phyloP scores from a whole-genome alignment of 371 early-diverging fungal genomes.

The Blastocladiella emersonii region DNA sequence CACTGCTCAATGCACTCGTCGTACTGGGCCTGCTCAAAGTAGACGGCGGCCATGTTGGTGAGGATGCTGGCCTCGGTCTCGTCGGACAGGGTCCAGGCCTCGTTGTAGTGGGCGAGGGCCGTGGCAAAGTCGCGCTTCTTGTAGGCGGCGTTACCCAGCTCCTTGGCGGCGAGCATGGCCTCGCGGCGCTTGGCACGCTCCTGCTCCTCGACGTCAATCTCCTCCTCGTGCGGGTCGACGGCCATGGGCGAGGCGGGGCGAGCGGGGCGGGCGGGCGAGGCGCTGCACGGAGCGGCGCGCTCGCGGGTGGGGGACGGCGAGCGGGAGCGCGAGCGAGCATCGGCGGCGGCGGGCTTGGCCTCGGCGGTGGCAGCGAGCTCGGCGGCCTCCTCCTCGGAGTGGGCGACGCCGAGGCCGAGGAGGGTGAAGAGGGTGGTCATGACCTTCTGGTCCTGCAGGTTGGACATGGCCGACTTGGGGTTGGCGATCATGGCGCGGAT shows the following conservation, averaged over 20 bases:
- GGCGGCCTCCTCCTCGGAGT: constrained; percentile 12
- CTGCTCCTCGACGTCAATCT: constrained; percentile 30
- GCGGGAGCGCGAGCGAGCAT: constrained; percentile 10
- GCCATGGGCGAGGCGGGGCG: not conserved
- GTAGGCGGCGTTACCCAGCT: constrained; percentile 79
- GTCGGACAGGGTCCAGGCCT: constrained; percentile 75
- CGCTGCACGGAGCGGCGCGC: constrained; percentile 1
- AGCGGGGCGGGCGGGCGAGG: constrained; percentile 11
- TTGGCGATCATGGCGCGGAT: constrained; percentile 50
- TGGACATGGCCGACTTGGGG: constrained; percentile 24
- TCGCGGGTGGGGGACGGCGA: not conserved
- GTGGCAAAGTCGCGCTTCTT: constrained; percentile 84
- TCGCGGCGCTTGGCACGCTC: constrained; percentile 45
- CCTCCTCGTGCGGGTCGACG: constrained; percentile 19
- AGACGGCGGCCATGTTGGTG: constrained; percentile 91
- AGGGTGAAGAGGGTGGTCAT: constrained; percentile 52
- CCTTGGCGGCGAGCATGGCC: constrained; percentile 65
- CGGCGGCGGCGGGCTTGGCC: constrained; percentile 12
- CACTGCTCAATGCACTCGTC: constrained; percentile 84
- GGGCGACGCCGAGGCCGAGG: constrained; percentile 54
- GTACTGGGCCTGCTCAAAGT: constrained; percentile 82
- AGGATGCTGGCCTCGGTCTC: constrained; percentile 75
- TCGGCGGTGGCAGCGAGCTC: not conserved
- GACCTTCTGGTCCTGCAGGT: constrained; percentile 51
- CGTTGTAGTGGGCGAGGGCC: constrained; percentile 75